These are phyloP conservation scores for Biscogniauxia sp. DNA, from an alignment of 2,329 filamentous ascomycete species.

Conservation along the genomic window DNA sequence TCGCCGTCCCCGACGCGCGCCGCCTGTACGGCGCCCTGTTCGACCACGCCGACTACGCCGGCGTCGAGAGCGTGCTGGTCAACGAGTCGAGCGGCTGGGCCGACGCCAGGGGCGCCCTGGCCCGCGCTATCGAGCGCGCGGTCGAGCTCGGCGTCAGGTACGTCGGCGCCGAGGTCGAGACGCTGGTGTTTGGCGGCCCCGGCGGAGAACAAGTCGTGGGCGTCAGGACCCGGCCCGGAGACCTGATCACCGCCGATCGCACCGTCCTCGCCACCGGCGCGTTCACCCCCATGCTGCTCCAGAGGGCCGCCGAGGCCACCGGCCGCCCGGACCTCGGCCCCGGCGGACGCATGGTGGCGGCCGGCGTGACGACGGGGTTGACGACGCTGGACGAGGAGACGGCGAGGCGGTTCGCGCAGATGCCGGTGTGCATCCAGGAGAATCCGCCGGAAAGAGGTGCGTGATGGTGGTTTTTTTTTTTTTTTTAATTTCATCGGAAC, in stretches of 20 bases:
- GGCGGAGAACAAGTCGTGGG: too few relatives aligned
- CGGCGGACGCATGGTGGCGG: slow-evolving; percentile 48
- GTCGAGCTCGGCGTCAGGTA: slow-evolving; percentile 51
- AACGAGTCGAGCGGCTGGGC: slow-evolving; percentile 57
- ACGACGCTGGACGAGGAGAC: slow-evolving; percentile 23
- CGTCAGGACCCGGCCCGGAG: slow-evolving; percentile 41
- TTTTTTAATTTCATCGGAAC: not conserved
- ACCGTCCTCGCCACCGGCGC: slow-evolving; percentile 47
- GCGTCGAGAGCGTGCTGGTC: slow-evolving; percentile 50
- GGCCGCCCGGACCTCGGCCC: slow-evolving; percentile 43
- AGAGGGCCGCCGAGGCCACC: slow-evolving; percentile 39
- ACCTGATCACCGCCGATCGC: slow-evolving; percentile 40
- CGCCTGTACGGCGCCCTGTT: slow-evolving; percentile 50
- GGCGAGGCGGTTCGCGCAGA: slow-evolving; percentile 14
- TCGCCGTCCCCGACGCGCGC: slow-evolving; percentile 47
- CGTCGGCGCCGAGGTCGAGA: slow-evolving; percentile 43
- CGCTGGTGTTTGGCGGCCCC: slow-evolving; percentile 42
- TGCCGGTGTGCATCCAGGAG: slow-evolving; percentile 29
- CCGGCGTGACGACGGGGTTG: slow-evolving; percentile 42
- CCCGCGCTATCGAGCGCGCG: slow-evolving; percentile 45
- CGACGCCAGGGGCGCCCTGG: slow-evolving; percentile 51
- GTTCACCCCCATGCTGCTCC: slow-evolving; percentile 48
- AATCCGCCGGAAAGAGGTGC: slow-evolving; percentile 24
- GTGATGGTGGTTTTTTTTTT: not conserved
- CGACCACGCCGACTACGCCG: slow-evolving; percentile 50